Base-by-base conservation (phyloP, 169 alveolate genomes). In the Babesia ovis region DNA sequence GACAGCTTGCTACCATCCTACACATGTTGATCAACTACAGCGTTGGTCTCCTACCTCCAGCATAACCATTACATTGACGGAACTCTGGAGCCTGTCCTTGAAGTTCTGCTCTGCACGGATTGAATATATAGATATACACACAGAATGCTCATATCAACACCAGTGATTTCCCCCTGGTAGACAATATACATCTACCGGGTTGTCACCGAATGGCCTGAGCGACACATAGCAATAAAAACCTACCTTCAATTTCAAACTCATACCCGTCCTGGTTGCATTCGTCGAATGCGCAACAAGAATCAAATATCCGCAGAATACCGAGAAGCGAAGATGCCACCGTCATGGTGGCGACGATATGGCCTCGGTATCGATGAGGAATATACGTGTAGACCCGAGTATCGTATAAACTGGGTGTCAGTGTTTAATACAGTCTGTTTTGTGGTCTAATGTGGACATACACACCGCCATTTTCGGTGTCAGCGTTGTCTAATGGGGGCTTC, bases 1-100 rank as follows among this genome's bases (percentile, higher is more conserved):
- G 86, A 43, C 42, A 79, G 66, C 34, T 70, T 68, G 34, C 54
- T 51, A 4, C 86, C 86, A 70, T 79, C 86, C 86, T 76, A 42
- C 42, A 34, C 29, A 5, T 31, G 12, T 22, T 4, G 6, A 8
- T n/a, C 34, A 16, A 11, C 4, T 16, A 29, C 4, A 11, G 29
- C 2, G 8, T 18, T 3, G n/a, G 16, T 16, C 8, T 27, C 83
- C 25, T 25, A 76, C 85, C 79, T 79, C 86, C 9, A 79, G 77
- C 51, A 79, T 31, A 23, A 79, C 83, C 37, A 62, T 59, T 4
- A 79, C 77, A 41, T 79, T 74, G 42, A 79, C 56, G 27, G 68
- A 45, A 27, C 37, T 56, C 23, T 25, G 37, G 4, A 79, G 77
- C 23, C 77, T 56, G 23, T 79, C 83, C 41, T 41, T 79, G 53